phyloP scores from a whole-genome alignment of 2,329 filamentous ascomycete genomes.

The Verticillium tricorpus region DNA sequence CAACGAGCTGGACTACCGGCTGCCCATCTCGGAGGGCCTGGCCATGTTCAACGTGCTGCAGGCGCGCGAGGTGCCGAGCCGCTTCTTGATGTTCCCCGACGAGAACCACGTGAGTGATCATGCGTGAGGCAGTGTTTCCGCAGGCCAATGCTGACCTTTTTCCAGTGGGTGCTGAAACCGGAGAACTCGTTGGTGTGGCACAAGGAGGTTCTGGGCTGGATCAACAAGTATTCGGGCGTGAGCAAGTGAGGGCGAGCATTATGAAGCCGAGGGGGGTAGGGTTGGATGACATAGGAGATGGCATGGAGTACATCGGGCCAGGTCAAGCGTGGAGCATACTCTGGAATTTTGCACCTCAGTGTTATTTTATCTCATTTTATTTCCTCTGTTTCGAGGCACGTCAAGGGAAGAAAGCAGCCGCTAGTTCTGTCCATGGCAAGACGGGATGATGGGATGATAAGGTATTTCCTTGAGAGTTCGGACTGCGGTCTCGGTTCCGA shows the following conservation, averaged over 20 bases:
- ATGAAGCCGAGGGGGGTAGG: no score
- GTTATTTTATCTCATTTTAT: no score
- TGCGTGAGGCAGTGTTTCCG: conserved; percentile 13
- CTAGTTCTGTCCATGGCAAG: no score
- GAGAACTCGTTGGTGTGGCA: conserved; percentile 94
- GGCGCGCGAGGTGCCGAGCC: conserved; percentile 67
- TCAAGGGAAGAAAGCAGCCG: no score
- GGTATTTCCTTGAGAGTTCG: no score
- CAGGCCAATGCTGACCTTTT: not conserved
- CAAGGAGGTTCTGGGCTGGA: conserved; percentile 75
- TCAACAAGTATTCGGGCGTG: conserved; percentile 56
- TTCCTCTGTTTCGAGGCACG: no score
- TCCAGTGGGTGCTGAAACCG: conserved; percentile 77
- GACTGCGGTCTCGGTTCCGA: no score
- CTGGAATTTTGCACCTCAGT: not conserved
- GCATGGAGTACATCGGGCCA: not conserved
- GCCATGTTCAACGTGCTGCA: conserved; percentile 85
- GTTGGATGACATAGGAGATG: no score
- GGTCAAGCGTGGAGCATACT: not conserved
- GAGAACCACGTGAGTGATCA: conserved; percentile 51
- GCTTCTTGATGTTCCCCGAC: conserved; percentile 75
- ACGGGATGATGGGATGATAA: no score
- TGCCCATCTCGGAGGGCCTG: conserved; percentile 80
- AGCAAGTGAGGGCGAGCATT: conserved; percentile 1
- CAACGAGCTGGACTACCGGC: conserved; percentile 82